phyloP scores from a whole-genome alignment of 495 filamentous ascomycete genomes.

The Neurospora africana region DNA sequence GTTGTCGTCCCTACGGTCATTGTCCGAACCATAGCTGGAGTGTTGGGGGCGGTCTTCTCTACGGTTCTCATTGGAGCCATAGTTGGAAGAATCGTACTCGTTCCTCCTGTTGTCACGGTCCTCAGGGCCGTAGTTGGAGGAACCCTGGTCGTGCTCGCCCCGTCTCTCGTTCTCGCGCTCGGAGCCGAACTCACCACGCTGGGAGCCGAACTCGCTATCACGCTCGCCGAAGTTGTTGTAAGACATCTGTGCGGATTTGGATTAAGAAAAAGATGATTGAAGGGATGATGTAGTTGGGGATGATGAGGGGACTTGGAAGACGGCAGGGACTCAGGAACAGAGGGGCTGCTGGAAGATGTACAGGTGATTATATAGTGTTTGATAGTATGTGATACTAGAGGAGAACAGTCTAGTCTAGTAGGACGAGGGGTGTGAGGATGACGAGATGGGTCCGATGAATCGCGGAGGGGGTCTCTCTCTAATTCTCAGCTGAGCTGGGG shows the following conservation, averaged over 20 bases:
- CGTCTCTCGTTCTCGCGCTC: neutral
- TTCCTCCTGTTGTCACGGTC: neutral
- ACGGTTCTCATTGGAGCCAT: neutral
- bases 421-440: neutral
- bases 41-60: neutral
- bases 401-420: neutral
- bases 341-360: neutral
- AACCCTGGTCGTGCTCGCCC: neutral
- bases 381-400: neutral
- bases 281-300: neutral
- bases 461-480: neutral
- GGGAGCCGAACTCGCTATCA: neutral
- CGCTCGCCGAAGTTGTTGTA: neutral
- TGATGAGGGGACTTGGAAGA: neutral
- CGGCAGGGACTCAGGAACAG: neutral
- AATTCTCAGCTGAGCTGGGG: neutral
- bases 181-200: neutral
- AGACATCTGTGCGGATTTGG: neutral
- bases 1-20: neutral
- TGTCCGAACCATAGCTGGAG: neutral
- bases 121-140: neutral
- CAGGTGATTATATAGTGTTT: neutral
- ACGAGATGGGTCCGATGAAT: neutral
- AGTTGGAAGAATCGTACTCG: neutral
- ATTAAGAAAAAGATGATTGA: neutral